phyloP scores from a whole-genome alignment of 352 stramenopile genomes.

The Phytophthora pini region DNA sequence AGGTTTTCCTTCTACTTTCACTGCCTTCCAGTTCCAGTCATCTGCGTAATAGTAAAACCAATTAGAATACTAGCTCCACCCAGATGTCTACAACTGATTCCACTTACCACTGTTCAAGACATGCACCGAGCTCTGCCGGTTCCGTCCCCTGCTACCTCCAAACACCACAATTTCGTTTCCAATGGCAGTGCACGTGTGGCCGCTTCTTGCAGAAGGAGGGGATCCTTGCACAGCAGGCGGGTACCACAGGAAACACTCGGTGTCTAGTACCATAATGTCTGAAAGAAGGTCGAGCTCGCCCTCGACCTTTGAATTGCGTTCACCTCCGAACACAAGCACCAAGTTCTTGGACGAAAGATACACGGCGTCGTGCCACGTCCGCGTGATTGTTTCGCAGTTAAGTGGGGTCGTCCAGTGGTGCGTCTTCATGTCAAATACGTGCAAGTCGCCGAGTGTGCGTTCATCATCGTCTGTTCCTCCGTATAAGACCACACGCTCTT shows the following conservation, averaged over 20 bases:
- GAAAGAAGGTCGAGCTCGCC: conserved; percentile 77
- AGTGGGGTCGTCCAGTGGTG: conserved; percentile 80
- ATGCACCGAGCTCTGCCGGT: conserved; percentile 76
- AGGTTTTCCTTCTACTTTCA: conserved; percentile 89
- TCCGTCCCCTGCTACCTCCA: conserved; percentile 74
- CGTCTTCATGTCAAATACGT: conserved; percentile 86
- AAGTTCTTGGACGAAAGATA: conserved; percentile 89
- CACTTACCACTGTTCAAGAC: conserved; percentile 72
- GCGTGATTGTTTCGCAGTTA: conserved; percentile 90
- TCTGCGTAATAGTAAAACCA: conserved; percentile 40
- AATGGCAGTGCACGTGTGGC: conserved; percentile 78
- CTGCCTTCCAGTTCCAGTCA: conserved; percentile 89
- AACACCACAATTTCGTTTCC: conserved; percentile 85
- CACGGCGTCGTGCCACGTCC: conserved; percentile 93
- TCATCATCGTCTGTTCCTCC: conserved; percentile 91
- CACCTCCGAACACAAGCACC: conserved; percentile 93
- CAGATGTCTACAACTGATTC: not conserved
- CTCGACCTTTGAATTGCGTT: conserved; percentile 65
- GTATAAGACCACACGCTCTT: conserved; percentile 91
- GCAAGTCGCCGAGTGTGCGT: conserved; percentile 82
- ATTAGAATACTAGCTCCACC: conserved; percentile 5
- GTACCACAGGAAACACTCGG: conserved; percentile 95
- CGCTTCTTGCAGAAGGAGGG: conserved; percentile 64
- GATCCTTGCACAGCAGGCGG: conserved; percentile 85
- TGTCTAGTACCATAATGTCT: conserved; percentile 93